Evolutionary conservation across 2,329 filamentous ascomycete genomes (phyloP).

Genomic region (Calcarisporium arbuscula): DNA sequence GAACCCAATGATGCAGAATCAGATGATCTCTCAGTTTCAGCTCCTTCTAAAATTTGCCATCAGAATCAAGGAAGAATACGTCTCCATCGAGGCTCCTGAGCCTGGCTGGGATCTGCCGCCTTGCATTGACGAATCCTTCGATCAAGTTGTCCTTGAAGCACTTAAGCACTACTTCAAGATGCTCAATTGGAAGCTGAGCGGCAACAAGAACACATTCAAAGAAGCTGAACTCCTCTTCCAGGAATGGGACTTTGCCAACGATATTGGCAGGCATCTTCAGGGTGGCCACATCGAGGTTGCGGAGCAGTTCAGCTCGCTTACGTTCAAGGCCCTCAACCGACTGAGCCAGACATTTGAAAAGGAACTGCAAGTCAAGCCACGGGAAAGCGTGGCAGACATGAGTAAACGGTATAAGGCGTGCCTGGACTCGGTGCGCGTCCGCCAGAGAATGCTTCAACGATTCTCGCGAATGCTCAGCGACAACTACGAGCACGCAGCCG

Average conservation of each 20-base stretch:
- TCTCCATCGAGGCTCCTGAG: constrained; percentile 76
- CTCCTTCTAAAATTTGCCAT: constrained; percentile 87
- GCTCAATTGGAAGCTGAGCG: constrained; percentile 94
- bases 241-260: constrained; percentile 96
- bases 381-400: constrained; percentile 81
- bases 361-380: constrained; percentile 77
- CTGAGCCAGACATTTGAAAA: constrained; percentile 87
- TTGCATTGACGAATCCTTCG: constrained; percentile 95
- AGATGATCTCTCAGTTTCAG: constrained; percentile 97
- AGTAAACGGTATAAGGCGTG: constrained; percentile 96
- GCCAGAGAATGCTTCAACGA: constrained; percentile 92
- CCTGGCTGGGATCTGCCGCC: constrained; percentile 92
- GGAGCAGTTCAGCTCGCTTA: constrained; percentile 92
- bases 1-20: constrained; percentile 88
- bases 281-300: constrained; percentile 94
- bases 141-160: constrained; percentile 83
- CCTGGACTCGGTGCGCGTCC: constrained; percentile 89
- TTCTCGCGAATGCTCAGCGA: constrained; percentile 88
- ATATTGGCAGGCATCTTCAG: constrained; percentile 84
- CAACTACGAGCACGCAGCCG: constrained; percentile 92
- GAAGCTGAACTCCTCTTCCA: constrained; percentile 95
- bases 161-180: constrained; percentile 98
- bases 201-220: constrained; percentile 99
- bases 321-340: constrained; percentile 84
- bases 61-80: constrained; percentile 84